Evolutionary conservation across 768 basidiomycete species (phyloP), one percentile per base, ranked within the genome.

Genomic region (Porphyrellus cyaneotinctus): DNA sequence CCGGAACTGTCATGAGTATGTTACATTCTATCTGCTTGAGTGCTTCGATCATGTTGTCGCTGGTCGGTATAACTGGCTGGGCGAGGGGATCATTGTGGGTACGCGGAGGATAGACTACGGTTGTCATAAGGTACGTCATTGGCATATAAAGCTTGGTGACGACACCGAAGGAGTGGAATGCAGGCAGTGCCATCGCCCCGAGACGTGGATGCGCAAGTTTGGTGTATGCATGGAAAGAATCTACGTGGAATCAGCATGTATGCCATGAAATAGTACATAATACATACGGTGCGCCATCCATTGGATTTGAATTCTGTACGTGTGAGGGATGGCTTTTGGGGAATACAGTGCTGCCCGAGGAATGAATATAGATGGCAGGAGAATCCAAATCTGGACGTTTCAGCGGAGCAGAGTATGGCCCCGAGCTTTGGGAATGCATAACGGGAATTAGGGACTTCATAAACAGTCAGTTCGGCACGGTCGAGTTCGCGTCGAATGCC

Each of bases 261-360:
- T 8, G n/a, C 24, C 10, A 1, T n/a, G 23, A 33, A 23, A 23
- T 0, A 24, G 4, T 15, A 6, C 2, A 18, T 20, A 8, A 22
- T 10, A 17, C 73, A 41, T 58, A 78, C 77, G 59, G 12, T 69
- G 62, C 3, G 53, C 42, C 20, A 66, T 58, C 70, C 75, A 73
- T 33, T 75, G 64, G 2, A 66, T 47, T 18, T 75, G 48, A 3
- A 59, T 58, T 23, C 57, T 60, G 47, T 73, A 65, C 1, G 65
- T 70, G 23, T 71, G 63, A 1, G 67, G 52, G 26, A 80, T 72
- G 4, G 74, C 58, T 53, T 77, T 78, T 0, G 79, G 78, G n/a
- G 37, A 75, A 64, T 5, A 78, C 78, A 0, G 79, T 78, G 37
- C 75, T 78, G 11, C 78, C 64, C 0, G 57, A 65, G 3, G 64